A percentile compares a stretch with the other conserved stretches of the same genome.
phyloP scores from a whole-genome alignment of 495 filamentous ascomycete genomes.

The Podospora pseudocomata region DNA sequence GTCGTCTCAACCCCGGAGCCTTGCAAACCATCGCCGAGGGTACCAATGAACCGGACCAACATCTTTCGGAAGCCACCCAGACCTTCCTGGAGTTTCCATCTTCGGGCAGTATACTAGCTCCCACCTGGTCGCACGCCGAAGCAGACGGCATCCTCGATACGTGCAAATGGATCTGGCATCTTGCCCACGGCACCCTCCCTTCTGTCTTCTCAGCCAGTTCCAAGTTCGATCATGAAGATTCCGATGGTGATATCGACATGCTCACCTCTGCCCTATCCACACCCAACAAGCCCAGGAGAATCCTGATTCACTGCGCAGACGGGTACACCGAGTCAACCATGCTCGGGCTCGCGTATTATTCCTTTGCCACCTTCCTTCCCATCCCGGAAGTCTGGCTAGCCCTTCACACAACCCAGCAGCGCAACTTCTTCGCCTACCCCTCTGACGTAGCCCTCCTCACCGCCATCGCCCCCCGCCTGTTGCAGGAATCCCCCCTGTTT shows the following conservation, averaged over 20 bases:
- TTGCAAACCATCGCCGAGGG: constrained; percentile 44
- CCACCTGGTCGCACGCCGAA: constrained; percentile 73
- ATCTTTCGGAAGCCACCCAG: constrained; percentile 26
- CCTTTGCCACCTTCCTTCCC: constrained; percentile 78
- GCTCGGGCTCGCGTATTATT: constrained; percentile 82
- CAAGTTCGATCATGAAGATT: constrained; percentile 34
- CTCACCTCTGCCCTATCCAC: constrained; percentile 20
- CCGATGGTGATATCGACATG: constrained; percentile 40
- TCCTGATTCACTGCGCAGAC: constrained; percentile 90
- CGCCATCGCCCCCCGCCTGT: constrained; percentile 67
- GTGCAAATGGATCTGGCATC: constrained; percentile 82
- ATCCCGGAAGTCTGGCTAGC: constrained; percentile 81
- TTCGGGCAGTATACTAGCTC: constrained; percentile 81
- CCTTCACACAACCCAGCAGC: constrained; percentile 72
- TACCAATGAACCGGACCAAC: constrained; percentile 22
- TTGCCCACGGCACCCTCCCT: constrained; percentile 58
- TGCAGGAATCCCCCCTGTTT: constrained; percentile 44
- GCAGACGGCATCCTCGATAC: constrained; percentile 78
- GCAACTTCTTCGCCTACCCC: constrained; percentile 95
- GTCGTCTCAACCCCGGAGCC: constrained; percentile 58
- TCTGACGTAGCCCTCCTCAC: constrained; percentile 79
- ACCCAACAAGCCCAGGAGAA: constrained; percentile 49
- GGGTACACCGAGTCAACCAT: constrained; percentile 94
- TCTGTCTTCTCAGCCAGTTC: constrained; percentile 31
- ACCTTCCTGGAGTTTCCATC: constrained; percentile 82